Base-by-base conservation (phyloP, 306 rosid species). In the Cicer arietinum region DNA sequence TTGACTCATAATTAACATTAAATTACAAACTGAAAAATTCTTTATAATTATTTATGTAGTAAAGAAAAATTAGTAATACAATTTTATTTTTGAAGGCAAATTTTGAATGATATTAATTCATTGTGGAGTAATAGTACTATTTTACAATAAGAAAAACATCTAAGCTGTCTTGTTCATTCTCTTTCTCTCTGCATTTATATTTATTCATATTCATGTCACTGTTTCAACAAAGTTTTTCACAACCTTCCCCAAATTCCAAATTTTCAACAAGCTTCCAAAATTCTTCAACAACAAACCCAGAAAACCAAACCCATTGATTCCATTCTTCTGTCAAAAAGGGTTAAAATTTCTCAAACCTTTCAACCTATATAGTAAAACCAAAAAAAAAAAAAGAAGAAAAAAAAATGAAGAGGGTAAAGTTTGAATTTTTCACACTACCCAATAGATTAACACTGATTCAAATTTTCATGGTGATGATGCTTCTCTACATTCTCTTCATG, bases 341-440 rank as follows among this genome's bases (percentile, higher is more conserved):
- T 43, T 14, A 37, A 57, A 18, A 53, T 46, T 52, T n/a, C 43
- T 58, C 57, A 13, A 63, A 70, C 72, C 78, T 71, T 45, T 16
- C 71, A 63, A 8, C 70, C 13, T 39, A 16, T 70, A 37, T 37
- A 35, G 3, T 0, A 5, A 45, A 16, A 53, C n/a, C 4, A 42
- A 44, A 3, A 35, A 35, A 57, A 7, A 59, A 6, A 25, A 30
- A 0, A n/a, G 51, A 59, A 6, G n/a, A 30, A 1, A n/a, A 52
- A 40, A 75, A 74, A 67, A 71, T 94, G 99, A 94, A 92, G 85
- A 87, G 88, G 64, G 86, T 85, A 22, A 92, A 89, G 86, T n/a
- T 78, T 12, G 96, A 90, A 71, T 51, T 80, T 4, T 69, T 79
- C 51, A 50, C 81, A 54, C 61, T 87, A 17, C 84, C 84, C 57